Conservation (phyloP, 2,329 filamentous ascomycete genomes). For the Arthroderma uncinatum region DNA sequence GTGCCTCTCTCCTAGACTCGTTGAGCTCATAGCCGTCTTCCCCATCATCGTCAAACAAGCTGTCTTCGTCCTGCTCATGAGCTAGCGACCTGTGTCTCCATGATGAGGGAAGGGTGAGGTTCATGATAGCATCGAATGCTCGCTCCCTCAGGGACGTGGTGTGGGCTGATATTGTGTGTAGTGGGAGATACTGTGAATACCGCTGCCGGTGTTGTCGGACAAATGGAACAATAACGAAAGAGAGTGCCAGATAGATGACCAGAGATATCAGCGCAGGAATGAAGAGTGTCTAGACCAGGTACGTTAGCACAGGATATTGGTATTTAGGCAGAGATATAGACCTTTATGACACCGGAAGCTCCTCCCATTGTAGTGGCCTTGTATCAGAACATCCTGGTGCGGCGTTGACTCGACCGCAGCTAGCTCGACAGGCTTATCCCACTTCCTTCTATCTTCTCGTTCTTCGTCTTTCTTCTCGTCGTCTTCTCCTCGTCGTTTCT, state of each 20-base stretch:
- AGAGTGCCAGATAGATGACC: conserved; percentile 54
- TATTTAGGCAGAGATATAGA: not conserved
- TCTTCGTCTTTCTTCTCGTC: not conserved
- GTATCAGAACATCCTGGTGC: not conserved
- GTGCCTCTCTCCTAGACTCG: conserved; percentile 32
- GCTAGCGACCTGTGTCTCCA: conserved; percentile 37
- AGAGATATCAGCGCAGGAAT: conserved; percentile 61
- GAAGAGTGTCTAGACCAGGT: conserved; percentile 48
- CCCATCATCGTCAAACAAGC: conserved; percentile 53
- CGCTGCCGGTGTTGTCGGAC: conserved; percentile 59
- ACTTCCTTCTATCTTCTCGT: not conserved
- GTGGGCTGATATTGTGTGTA: conserved; percentile 43
- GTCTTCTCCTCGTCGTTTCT: not conserved
- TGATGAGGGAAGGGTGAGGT: conserved; percentile 34
- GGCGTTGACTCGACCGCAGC: not conserved
- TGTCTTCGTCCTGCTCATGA: conserved; percentile 42
- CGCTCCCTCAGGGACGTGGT: conserved; percentile 47
- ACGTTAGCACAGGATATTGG: not conserved
- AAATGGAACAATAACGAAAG: conserved; percentile 54
- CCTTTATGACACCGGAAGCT: conserved; percentile 4
- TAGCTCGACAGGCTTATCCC: not conserved
- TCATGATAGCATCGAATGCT: conserved; percentile 32
- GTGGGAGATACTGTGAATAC: conserved; percentile 62
- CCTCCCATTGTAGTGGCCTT: not conserved
- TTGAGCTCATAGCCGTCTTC: conserved; percentile 46